Base-by-base conservation (phyloP, 345 rosid genomes). In the Corchorus olitorius region DNA sequence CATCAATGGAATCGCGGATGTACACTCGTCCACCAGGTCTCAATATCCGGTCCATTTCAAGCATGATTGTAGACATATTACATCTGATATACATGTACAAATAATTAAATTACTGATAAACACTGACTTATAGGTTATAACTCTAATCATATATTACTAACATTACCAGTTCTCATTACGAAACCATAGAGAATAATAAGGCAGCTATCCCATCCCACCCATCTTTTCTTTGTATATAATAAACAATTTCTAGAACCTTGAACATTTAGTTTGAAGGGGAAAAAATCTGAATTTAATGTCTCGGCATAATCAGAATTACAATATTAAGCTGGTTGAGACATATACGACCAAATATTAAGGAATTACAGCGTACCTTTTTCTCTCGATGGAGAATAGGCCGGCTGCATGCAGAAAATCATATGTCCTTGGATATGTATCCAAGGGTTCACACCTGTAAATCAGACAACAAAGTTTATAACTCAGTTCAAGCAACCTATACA, bases 351-450 rank as follows among this genome's bases (percentile, higher is more conserved):
- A 35, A 16, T 10, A 60, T 41, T 13, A 70, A 53, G 34, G 8
- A 53, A 54, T 3, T 37, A 37, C 43, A 35, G 22, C 37, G 9
- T 89, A 92, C 99, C 99, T 92, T 86, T 87, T 93, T 74, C 84
- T 90, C 79, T 96, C 99, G 78, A 88, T 75, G 59, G 98, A 89
- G 88, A 96, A 92, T 76, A 96, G 97, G 56, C 92, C 88, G n/a
- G 94, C 89, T 0, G 99, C 98, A 71, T 93, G 98, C 81, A 96
- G 56, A 12, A 96, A 77, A 76, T 96, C 95, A 37, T 93, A 96
- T 58, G 98, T 93, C 89, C 99, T 93, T 56, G 98, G 99, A 74
- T 96, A 96, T 5, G 97, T 96, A 83, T 96, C 98, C 39, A 96
- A 92, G 2, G 98, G 87, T 77, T 96, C 99, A 87, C 99, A 96